Percentiles rank a stretch among this genome's conserved stretches.
Conservation (phyloP, 164 flowering plant species). For the Magnolia changhungtana region DNA sequence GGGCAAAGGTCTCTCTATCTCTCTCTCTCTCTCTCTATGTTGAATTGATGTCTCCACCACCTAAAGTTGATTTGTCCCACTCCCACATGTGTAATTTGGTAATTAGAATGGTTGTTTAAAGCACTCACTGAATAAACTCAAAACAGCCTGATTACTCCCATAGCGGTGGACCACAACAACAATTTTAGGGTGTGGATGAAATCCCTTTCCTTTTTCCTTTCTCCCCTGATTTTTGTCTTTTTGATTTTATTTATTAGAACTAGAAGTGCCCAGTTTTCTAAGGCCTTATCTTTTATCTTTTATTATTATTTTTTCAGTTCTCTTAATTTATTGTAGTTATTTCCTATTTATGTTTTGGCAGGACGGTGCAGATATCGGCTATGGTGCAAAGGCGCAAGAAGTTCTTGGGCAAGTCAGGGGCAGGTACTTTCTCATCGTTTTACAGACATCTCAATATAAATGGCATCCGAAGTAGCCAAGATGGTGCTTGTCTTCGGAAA, state of each 20-base stretch:
- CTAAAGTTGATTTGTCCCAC: background rate
- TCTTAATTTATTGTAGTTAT: background rate
- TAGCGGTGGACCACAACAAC: too few species aligned
- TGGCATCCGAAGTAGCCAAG: too few species aligned
- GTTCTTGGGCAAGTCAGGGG: constrained; percentile 93
- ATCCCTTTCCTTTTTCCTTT: background rate
- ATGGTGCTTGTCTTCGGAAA: too few species aligned
- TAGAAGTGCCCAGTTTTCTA: background rate
- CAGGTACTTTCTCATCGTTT: constrained; percentile 36
- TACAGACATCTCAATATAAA: too few species aligned
- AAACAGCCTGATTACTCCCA: background rate
- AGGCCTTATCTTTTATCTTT: background rate
- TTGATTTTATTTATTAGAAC: too few species aligned
- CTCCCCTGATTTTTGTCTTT: background rate
- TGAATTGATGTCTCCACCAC: background rate
- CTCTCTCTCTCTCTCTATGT: background rate
- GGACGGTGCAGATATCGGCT: constrained; percentile 93
- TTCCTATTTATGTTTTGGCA: constrained; percentile 19
- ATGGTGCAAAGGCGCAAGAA: constrained; percentile 98
- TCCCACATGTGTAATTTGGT: background rate
- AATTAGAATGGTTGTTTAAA: background rate
- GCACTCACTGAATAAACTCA: background rate
- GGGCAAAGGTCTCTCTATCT: constrained; percentile 81
- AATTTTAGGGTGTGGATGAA: too few species aligned
- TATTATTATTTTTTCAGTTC: background rate